These are phyloP conservation scores for Plasmodium berghei DNA, from an alignment of 169 alveolate genomes.

Conservation along the genomic window DNA sequence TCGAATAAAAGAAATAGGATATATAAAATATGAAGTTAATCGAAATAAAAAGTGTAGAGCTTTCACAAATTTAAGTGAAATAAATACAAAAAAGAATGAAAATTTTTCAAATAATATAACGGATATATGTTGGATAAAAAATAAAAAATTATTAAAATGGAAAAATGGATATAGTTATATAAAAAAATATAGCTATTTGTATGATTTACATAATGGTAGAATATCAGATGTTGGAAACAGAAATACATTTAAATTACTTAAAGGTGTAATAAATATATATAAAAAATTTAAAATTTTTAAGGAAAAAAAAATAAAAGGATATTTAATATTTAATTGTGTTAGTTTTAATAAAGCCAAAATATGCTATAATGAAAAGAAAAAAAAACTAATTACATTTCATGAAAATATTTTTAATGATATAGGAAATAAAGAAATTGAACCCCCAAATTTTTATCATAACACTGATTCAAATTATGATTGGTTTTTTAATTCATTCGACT, in stretches of 20 bases:
- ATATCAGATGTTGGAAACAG: neutral
- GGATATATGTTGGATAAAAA: neutral
- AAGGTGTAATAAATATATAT: constrained; percentile 17
- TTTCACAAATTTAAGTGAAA: neutral
- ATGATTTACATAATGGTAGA: neutral
- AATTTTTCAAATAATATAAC: neutral
- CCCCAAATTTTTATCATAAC: neutral
- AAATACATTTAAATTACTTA: neutral
- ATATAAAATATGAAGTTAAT: too few species aligned
- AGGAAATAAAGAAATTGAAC: neutral
- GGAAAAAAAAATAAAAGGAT: constrained; percentile 46
- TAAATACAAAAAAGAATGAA: neutral
- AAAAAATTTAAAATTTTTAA: constrained; percentile 21
- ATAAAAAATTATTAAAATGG: neutral
- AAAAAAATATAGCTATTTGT: constrained; percentile 1
- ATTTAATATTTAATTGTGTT: constrained; percentile 21
- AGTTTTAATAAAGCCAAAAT: constrained; percentile 32
- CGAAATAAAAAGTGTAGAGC: neutral
- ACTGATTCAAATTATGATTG: constrained; percentile 15
- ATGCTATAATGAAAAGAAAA: constrained; percentile 38
- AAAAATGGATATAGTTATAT: neutral
- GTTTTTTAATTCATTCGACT: constrained; percentile 71
- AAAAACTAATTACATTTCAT: neutral
- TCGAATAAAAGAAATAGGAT: neutral
- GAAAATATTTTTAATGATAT: constrained; percentile 8